Evolutionary conservation across 192 early-diverging fungal species (phyloP), one percentile per base, ranked within the genome.

Genomic region (Backusella liffmaniae): DNA sequence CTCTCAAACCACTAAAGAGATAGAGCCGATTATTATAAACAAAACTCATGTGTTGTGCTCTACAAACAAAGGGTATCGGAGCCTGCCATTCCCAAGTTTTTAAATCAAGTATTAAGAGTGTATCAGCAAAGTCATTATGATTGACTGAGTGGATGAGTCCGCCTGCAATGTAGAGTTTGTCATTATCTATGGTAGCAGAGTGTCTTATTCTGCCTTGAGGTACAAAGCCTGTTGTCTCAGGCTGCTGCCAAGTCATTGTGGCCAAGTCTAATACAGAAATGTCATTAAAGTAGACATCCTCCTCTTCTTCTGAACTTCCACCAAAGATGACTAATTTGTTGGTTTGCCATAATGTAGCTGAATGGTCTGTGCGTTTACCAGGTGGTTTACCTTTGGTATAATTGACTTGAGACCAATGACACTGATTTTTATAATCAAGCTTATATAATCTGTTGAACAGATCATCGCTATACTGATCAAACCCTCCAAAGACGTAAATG

Each of bases 91-190:
- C 83, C 83, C 88, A 86, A 9, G 84, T 88, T 67, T 72, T 30
- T 3, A 92, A 81, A 68, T 92, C 88, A 30, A 91, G 78, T 32
- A 85, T 77, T 36, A 84, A 51, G 34, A 87, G 49, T 4, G 73
- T 78, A 69, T 83, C 79, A 23, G 74, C 56, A 70, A 77, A 75
- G 36, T 34, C 67, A 49, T 74, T 79, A 32, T 83, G 51, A 7
- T 29, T 15, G 26, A 73, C 35, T 75, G 46, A 62, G 23, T 39
- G 34, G 9, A 62, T 9, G n/a, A 76, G 75, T 12, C 88, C 89
- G 15, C 91, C 91, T 42, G 86, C 84, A 9, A 93, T 83, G 74
- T 91, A 93, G 7, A 93, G 80, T 72, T 83, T 92, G 74, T 90
- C 81, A 36, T 90, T 66, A 70, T 88, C 76, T 53, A 91, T 89